These are phyloP conservation scores for Stropharia rugosoannulata DNA, from an alignment of 768 basidiomycete species.

Conservation along the genomic window DNA sequence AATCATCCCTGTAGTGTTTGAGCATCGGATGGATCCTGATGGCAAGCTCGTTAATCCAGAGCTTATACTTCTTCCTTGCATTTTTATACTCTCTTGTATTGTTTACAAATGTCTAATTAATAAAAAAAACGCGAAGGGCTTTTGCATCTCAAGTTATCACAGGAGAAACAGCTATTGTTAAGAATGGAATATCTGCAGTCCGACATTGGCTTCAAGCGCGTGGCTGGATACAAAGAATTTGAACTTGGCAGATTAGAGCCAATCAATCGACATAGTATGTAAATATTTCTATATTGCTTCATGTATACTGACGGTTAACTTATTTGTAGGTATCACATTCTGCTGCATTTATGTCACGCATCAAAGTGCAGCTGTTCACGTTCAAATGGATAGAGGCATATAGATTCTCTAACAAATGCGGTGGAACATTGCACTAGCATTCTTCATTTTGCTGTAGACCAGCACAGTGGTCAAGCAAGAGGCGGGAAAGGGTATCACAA, in stretches of 20 bases:
- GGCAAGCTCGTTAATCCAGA: not conserved
- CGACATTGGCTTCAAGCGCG: conserved; percentile 26
- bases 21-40: conserved; percentile 4
- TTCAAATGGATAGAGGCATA: conserved; percentile 14
- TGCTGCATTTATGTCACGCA: conserved; percentile 12
- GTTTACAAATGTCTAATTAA: too few relatives aligned
- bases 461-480: conserved; percentile 18
- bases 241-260: conserved; percentile 11
- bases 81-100: too few relatives aligned
- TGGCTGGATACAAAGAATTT: conserved; percentile 26
- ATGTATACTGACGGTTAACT: not conserved
- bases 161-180: not conserved
- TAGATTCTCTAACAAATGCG: not conserved
- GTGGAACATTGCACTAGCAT: not conserved
- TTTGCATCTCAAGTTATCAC: conserved; percentile 4
- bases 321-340: conserved; percentile 4
- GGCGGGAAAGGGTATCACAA: conserved; percentile 20
- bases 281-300: not conserved
- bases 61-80: conserved; percentile 1
- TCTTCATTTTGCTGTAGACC: conserved; percentile 9
- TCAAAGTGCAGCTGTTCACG: conserved; percentile 10
- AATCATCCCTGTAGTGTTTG: conserved; percentile 1
- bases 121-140: conserved; percentile 5
- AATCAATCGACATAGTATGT: conserved; percentile 3
- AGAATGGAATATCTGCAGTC: conserved; percentile 24